Base-by-base conservation (phyloP, 768 basidiomycete species). In the Amylocystis lapponica region DNA sequence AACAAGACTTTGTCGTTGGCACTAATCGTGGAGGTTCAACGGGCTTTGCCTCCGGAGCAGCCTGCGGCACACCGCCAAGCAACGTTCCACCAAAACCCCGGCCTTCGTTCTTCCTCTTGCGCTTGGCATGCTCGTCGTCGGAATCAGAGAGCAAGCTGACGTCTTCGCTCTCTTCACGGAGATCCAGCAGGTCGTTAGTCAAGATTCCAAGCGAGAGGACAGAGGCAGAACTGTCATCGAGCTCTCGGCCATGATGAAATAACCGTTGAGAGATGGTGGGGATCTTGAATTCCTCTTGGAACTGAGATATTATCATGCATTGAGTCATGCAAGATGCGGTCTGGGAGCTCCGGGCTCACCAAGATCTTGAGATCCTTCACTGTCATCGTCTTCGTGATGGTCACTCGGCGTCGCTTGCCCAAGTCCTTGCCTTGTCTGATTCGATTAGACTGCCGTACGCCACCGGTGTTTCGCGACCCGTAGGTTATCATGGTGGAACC, bases 301-400 rank as follows among this genome's bases (percentile, higher is more conserved):
- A 56, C 87, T 89, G 52, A 17, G 27, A 11, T 8, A 36, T 31
- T 20, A 27, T 46, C 41, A 46, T 17, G 26, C 37, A 41, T 19
- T 27, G 32, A 22, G 2, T 10, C 27, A 16, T n/a, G 40, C 16
- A 23, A 41, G 12, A 38, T 32, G 25, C n/a, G n/a, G n/a, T n/a
- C n/a, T 34, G 34, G 11, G 34, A 43, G 4, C 27, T 22, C 12
- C 25, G 16, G 22, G 61, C 76, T 46, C 45, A 87, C 83, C 70
- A 76, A 71, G 42, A 86, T 56, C 61, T 89, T 90, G 53, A 91
- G 76, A 13, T 90, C 86, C 59, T 83, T 88, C 39, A 92, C 72
- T 0, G 83, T 80, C 49, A 76, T 87, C 23, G 63, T 57, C 59
- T 86, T 89, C 33, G 68, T 66, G 34, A 91, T 71, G 10, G 65